Evolutionary conservation across 768 basidiomycete genomes (phyloP), one percentile per base, ranked within the genome.

Genomic region (Suillus variegatus): DNA sequence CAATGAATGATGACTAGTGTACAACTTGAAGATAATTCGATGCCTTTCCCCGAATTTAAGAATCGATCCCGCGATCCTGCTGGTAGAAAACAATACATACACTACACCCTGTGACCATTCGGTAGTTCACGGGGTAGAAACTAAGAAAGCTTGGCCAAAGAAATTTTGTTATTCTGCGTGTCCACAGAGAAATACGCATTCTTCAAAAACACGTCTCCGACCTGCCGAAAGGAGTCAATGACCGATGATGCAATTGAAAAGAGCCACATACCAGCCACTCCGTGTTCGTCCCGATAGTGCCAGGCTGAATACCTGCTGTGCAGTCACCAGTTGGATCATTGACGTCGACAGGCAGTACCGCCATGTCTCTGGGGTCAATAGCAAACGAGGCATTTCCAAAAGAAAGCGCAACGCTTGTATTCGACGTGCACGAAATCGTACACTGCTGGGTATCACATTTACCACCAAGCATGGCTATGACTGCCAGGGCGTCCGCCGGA

Each of bases 151-250:
- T 85, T 82, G 28, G 88, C 89, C 65, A 91, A 81, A 32, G 82
- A 85, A 40, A 91, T 79, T 47, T 82, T 78, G 73, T 91, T 89
- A 69, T 82, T 82, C 13, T 66, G 74, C 16, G 85, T 84, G 68
- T 92, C 80, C 13, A 85, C 88, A 7, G 88, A 89, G 74, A 89
- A 88, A 73, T 90, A 91, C 0, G 82, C 89, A 70, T 90, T 92
- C 84, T 92, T 92, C 71, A 91, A 78, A 81, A 91, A 92, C 32
- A 88, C 87, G 68, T 89, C 92, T 36, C 90, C 90, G 43, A 89
- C 80, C 75, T 76, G 22, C 38, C 35, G n/a, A 28, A 28, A 28
- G 35, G 7, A 38, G 65, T 43, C 66, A 63, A 56, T 14, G 22
- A 56, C 20, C 13, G 1, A 51, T 46, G 10, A 47, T 20, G 35